These are phyloP conservation scores for Haplosporangium sp. DNA, from an alignment of 371 early-diverging fungal genomes.

Conservation along the genomic window DNA sequence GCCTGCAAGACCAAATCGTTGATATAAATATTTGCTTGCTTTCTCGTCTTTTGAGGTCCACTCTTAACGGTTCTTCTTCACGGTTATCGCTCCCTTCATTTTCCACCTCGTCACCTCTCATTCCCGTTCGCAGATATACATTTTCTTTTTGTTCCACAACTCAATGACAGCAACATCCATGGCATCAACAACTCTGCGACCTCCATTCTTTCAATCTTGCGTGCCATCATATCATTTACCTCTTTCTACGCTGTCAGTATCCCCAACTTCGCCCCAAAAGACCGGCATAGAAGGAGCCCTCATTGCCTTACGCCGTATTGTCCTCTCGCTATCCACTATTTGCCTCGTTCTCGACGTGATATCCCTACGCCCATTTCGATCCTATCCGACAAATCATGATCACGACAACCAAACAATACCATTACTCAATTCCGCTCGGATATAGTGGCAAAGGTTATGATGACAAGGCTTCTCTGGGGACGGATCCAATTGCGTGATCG, in stretches of 20 bases:
- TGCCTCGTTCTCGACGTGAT: background rate
- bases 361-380: background rate
- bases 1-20: background rate
- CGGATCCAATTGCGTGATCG: constrained; percentile 7
- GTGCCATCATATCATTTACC: too few species aligned
- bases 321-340: background rate
- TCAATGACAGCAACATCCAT: too few species aligned
- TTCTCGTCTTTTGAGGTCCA: background rate
- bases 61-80: too few species aligned
- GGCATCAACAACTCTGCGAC: too few species aligned
- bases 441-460: constrained; percentile 4
- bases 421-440: background rate
- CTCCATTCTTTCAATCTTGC: too few species aligned
- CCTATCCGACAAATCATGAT: background rate
- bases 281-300: background rate
- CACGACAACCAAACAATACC: background rate
- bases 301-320: background rate
- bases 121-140: too few species aligned
- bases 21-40: background rate
- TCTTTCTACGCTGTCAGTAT: too few species aligned
- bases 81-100: background rate
- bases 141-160: too few species aligned
- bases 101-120: background rate
- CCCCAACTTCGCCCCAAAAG: too few species aligned
- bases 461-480: constrained; percentile 7